Conservation (phyloP, 441 rosid genomes). For the Gossypium trilobum region DNA sequence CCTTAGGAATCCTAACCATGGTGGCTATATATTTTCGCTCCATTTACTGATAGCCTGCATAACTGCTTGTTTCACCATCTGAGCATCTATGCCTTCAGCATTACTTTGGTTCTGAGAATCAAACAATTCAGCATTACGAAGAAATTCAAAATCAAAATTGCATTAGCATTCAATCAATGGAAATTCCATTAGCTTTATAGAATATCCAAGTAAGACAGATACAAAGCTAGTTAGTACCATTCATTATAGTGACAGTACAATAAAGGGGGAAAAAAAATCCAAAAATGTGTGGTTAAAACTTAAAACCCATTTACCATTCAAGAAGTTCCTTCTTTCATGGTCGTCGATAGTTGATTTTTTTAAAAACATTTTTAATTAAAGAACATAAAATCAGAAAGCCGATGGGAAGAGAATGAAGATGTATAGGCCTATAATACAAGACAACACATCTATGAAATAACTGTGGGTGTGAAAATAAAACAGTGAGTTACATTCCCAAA, state of each 20-base stretch:
- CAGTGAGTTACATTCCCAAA: too few species aligned
- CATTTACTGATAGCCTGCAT: conserved; percentile 32
- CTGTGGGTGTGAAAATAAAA: too few species aligned
- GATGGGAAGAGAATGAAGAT: too few species aligned
- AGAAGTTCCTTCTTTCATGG: too few species aligned
- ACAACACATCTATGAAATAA: too few species aligned
- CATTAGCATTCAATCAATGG: not conserved
- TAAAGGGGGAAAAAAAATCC: not conserved
- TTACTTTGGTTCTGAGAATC: conserved; percentile 13
- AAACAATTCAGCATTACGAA: not conserved
- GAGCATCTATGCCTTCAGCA: conserved; percentile 32
- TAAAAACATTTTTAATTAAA: too few species aligned
- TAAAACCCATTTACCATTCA: too few species aligned
- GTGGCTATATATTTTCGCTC: conserved; percentile 17
- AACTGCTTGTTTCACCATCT: conserved; percentile 34
- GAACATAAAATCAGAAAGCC: too few species aligned
- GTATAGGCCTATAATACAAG: too few species aligned
- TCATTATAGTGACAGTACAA: conserved; percentile 17
- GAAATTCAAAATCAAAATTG: not conserved
- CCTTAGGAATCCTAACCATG: not conserved
- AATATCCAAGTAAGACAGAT: not conserved
- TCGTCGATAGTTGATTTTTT: too few species aligned
- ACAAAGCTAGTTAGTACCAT: conserved; percentile 2
- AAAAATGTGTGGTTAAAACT: conserved; percentile 11
- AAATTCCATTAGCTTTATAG: not conserved